Conservation (phyloP, 768 basidiomycete genomes). For the Mycena vitilis region DNA sequence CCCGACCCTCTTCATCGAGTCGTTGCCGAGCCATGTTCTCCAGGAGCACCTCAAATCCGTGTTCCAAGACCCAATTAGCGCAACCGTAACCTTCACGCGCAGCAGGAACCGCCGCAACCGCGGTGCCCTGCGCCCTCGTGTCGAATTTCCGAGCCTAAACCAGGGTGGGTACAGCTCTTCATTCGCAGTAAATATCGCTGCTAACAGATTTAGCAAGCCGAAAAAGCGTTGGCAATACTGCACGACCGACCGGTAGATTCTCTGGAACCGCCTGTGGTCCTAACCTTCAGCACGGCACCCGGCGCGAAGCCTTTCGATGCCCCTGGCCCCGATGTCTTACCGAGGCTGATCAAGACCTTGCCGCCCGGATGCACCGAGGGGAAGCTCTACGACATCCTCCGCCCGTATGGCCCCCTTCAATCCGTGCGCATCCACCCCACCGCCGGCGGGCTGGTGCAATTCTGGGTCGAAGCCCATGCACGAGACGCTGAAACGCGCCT, state of each 20-base stretch:
- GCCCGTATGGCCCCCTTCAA: slow-evolving; percentile 8
- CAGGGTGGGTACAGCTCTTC: background rate
- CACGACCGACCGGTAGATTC: background rate
- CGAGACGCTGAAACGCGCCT: slow-evolving; percentile 20
- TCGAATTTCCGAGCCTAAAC: background rate
- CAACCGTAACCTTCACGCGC: slow-evolving; percentile 5
- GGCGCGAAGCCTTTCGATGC: background rate
- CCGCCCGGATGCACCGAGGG: background rate
- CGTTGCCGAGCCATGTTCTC: slow-evolving; percentile 14
- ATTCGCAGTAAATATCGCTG: background rate
- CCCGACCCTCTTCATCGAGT: slow-evolving; percentile 12
- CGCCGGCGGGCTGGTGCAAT: slow-evolving; percentile 10
- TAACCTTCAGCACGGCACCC: background rate
- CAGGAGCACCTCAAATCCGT: slow-evolving; percentile 8
- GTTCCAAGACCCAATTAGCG: background rate
- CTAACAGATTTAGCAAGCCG: background rate
- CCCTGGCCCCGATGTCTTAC: background rate
- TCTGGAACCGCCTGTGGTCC: background rate
- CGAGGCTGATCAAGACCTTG: background rate
- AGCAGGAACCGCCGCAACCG: background rate
- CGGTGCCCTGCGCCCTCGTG: background rate
- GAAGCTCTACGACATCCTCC: slow-evolving; percentile 8
- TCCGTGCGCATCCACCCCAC: slow-evolving; percentile 5
- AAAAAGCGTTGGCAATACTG: slow-evolving; percentile 4
- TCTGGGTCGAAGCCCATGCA: slow-evolving; percentile 35